Conservation (phyloP, 192 early-diverging fungal species). For the Thoreauomyces humboldtii region DNA sequence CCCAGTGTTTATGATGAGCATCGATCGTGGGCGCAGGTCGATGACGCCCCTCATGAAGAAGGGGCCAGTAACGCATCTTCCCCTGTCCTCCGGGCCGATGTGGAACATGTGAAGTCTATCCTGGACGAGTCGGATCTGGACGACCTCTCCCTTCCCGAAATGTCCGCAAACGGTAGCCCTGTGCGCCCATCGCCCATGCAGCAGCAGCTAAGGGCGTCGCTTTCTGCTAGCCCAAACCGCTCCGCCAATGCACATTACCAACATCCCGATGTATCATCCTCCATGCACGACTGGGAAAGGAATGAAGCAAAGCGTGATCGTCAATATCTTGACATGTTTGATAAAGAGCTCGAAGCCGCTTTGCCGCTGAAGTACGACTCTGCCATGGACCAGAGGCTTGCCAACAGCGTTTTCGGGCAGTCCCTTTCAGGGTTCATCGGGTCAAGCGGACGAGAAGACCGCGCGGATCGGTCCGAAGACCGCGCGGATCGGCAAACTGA, state of each 20-base stretch:
- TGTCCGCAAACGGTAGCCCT: not conserved
- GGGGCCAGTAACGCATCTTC: not conserved
- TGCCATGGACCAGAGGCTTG: not conserved
- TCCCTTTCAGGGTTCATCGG: not conserved
- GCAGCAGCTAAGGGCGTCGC: too few relatives aligned
- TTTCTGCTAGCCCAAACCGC: too few relatives aligned
- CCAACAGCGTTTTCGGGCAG: not conserved
- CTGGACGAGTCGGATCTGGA: slow-evolving; percentile 6
- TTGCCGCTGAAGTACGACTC: not conserved
- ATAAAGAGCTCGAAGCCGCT: not conserved
- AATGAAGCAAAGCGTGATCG: too few relatives aligned
- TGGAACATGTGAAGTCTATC: not conserved
- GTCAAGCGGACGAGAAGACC: not conserved
- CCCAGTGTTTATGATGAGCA: too few relatives aligned
- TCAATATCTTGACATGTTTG: not conserved
- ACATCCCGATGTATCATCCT: too few relatives aligned
- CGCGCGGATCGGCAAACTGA: not conserved
- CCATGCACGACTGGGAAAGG: too few relatives aligned
- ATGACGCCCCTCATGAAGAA: not conserved
- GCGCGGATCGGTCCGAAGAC: not conserved
- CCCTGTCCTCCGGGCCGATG: not conserved
- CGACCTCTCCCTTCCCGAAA: not conserved
- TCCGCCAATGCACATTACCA: too few relatives aligned
- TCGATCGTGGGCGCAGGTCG: too few relatives aligned
- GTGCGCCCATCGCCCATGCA: too few relatives aligned